Base-by-base conservation (phyloP, 2,329 filamentous ascomycete species). In the Nigrograna mackinnonii region DNA sequence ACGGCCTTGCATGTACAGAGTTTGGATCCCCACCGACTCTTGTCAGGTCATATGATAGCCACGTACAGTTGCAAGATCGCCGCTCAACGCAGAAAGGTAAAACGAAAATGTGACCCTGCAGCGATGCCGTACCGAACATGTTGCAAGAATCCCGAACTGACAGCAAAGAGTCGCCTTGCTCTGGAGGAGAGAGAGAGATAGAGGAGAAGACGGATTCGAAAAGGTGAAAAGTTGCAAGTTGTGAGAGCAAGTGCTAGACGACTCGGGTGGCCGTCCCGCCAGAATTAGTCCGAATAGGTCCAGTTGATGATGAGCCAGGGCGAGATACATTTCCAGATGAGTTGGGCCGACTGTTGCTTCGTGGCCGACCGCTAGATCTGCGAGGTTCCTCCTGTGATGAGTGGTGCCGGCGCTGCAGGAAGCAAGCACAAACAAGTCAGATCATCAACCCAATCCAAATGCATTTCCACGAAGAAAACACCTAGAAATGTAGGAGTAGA, bases 331-430 rank as follows among this genome's bases (percentile, higher is more conserved):
- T 54, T 37, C 62, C 58, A 41, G 67, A 60, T 39, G 68, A 70
- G 37, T 52, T 57, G 33, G 67, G 62, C 24, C 66, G 65, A 52
- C 64, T 69, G 57, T 69, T 70, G 60, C 67, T 71, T 35, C 67
- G 62, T 43, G 60, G 57, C 46, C 68, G 62, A 58, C 48, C 65
- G 62, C 41, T 64, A 60, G 46, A 55, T 49, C 44, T 63, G 57
- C 21, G 57, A 54, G n/a, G n/a, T 45, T 66, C 62, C 52, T 64
- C 65, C 51, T 64, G 58, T 46, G 60, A 58, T 55, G 65, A 58
- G 50, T 58, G 60, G 43, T 68, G 62, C 49, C 63, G 65, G 52
- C 63, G 65, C 66, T 68, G 58, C 59, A 65, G 49, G 49, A 47
- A 55, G 58, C 60, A 66, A 66, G 54, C 60, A 66, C 57, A 60